Evolutionary conservation across 2,329 filamentous ascomycete genomes (phyloP), one percentile per base, ranked within the genome.

Genomic region (Alternaria novae-zelandiae): DNA sequence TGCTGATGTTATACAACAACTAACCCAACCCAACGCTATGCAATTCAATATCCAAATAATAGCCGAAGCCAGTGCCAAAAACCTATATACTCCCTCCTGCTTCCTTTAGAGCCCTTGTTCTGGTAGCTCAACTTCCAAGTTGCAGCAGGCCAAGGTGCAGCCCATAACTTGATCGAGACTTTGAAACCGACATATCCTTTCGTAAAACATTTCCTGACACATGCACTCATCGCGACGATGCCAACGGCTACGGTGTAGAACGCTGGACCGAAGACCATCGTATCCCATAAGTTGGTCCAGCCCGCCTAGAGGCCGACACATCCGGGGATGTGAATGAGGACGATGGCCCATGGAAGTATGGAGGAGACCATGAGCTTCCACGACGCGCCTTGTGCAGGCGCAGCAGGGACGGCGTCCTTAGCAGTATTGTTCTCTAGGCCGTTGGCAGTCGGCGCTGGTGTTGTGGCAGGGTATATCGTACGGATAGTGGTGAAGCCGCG

Each of bases 401-500:
- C 67, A 6, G 56, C 60, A n/a, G 65, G 65, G 2, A 64, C 50
- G 3, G 32, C 49, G 7, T 23, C 41, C 30, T 41, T 41, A 17
- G 54, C 65, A 25, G 63, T 66, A 17, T 66, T 69, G 57, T 63
- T 68, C 55, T 69, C 53, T 11, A 63, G 44, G 4, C 49, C 17
- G 11, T 43, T 63, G 21, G 20, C 11, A n/a, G 51, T 45, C 21
- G 63, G 54, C 30, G 30, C 54, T 10, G 63, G 56, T 3, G 68
- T 70, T 15, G 66, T 64, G 47, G 63, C 57, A 12, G 68, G 63
- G 44, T 69, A 68, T 28, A 67, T 60, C 7, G 82, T 83, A 60
- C 80, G 78, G 2, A 84, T 81, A 1, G 83, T 86, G 26, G 81
- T 79, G 73, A 87, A 86, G 32, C 85, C 84, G 66, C 81, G 80